Base-by-base conservation (phyloP, 345 rosid species). In the Citrus medica region DNA sequence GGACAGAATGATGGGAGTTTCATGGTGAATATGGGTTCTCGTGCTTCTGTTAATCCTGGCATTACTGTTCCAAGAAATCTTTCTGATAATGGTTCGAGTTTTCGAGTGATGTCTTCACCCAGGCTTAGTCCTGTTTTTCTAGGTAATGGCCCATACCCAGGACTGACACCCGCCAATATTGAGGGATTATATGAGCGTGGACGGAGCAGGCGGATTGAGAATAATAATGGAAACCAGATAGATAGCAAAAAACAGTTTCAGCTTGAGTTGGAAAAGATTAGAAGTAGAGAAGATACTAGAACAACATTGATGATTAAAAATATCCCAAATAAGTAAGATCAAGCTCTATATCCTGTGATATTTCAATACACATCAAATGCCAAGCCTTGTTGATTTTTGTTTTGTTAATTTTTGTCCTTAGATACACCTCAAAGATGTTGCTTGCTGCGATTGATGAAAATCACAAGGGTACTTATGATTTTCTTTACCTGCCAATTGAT, bases 251-350 rank as follows among this genome's bases (percentile, higher is more conserved):
- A 86, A 78, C 94, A 84, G 79, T 94, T 87, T 86, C 98, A 92
- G 81, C 94, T 94, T 74, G 97, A 94, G 84, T 82, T 94, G 93
- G 91, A 90, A 21, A 94, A 91, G 85, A 92, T 92, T 79, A 71
- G 79, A 38, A 83, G 78, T 5, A 93, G 95, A 22, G 97, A 91
- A 76, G 97, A 89, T 83, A 78, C 79, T 74, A 79, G 92, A 33
- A 87, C 92, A 77, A 89, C 92, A 38, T 76, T 89, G 83, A 89
- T 89, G 92, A 89, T 89, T 73, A 89, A 87, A 77, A 89, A 89
- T 84, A 89, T 89, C 79, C 92, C 92, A 77, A 89, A 89, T 58
- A 89, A 89, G 92, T 89, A 81, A 59, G 92, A 40, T 16, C 64
- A 19, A 10, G 67, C 64, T 74, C 72, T 76, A 66, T 78, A 62